These are phyloP conservation scores for Kwoniella shivajii DNA, from an alignment of 1,284 basidiomycete species.

Conservation along the genomic window DNA sequence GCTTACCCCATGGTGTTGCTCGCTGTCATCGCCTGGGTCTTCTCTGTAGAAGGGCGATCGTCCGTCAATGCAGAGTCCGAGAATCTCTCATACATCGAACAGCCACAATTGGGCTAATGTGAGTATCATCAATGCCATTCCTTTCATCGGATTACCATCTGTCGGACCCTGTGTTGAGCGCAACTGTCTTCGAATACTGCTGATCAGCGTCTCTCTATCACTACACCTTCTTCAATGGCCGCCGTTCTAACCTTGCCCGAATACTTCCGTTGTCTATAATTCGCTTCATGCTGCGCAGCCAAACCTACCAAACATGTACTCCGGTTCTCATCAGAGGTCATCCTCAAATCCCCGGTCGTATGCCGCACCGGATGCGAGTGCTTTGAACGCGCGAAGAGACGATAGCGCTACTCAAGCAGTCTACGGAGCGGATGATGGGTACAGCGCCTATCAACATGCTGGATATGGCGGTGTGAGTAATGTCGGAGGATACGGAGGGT, in stretches of 20 bases:
- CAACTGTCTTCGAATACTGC: not conserved
- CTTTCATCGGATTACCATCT: not conserved
- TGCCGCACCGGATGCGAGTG: conserved; percentile 19
- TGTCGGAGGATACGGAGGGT: conserved; percentile 22
- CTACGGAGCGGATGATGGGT: conserved; percentile 25
- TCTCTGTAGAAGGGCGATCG: not conserved
- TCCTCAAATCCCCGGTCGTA: conserved; percentile 41
- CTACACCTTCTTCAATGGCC: not conserved
- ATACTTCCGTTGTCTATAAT: not conserved
- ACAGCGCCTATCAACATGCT: conserved; percentile 12
- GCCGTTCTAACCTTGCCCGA: too few relatives aligned
- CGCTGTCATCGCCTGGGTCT: too few relatives aligned
- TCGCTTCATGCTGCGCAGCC: conserved; percentile 2
- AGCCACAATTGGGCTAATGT: conserved; percentile 33
- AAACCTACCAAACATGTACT: conserved; percentile 26
- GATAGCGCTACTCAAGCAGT: conserved; percentile 18
- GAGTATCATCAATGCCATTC: conserved; percentile 3
- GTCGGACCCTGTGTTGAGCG: not conserved
- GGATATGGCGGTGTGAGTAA: conserved; percentile 21
- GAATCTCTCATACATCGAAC: conserved; percentile 21
- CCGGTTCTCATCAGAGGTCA: conserved; percentile 32
- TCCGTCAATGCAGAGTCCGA: conserved; percentile 33
- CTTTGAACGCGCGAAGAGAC: conserved; percentile 18
- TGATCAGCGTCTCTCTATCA: not conserved
- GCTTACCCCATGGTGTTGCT: too few relatives aligned